Evolutionary conservation across 768 basidiomycete species (phyloP), one percentile per base, ranked within the genome.

Genomic region (Chalciporus chontae): DNA sequence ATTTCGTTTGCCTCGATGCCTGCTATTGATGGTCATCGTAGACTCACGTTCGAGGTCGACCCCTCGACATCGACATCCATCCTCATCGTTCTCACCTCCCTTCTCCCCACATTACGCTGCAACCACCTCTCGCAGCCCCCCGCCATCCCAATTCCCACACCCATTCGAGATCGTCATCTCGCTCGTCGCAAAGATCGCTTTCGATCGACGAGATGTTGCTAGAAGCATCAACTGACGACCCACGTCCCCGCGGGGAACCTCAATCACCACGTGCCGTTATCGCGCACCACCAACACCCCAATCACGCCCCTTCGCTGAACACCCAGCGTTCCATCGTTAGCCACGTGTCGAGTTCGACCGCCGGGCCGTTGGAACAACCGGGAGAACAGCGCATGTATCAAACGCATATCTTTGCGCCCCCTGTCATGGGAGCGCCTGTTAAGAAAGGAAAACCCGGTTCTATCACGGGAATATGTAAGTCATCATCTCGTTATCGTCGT

Each of bases 351-450:
- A 43, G 60, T 1, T 51, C 59, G 0, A 56, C 61, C 0, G 48
- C 59, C 1, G 70, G 65, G 4, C 67, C 69, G 0, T 59, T 69
- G 11, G 60, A 67, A 8, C 63, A 66, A 24, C 70, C 69, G 1
- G 64, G 70, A 23, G 68, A 75, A 47, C 62, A 72, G 8, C 63
- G 73, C 34, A 73, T 70, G 19, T 81, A 81, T 51, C 81, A 83
- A 53, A 84, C 81, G 0, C 85, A 87, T 61, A 79, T 85, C 11
- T 88, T 88, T 59, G 83, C 85, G 7, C 83, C 85, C 3, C 80
- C 82, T 4, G 83, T 86, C 7, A 87, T 81, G 0, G 86, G 86
- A 48, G 84, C 86, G 3, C 84, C 85, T 2, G 75, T 75, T 15
- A 87, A 87, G 70, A 85, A 85, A 70, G 65, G 67, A 31, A 84